Conservation (phyloP, 1,284 basidiomycete genomes). For the Lentinula novae-zelandiae region DNA sequence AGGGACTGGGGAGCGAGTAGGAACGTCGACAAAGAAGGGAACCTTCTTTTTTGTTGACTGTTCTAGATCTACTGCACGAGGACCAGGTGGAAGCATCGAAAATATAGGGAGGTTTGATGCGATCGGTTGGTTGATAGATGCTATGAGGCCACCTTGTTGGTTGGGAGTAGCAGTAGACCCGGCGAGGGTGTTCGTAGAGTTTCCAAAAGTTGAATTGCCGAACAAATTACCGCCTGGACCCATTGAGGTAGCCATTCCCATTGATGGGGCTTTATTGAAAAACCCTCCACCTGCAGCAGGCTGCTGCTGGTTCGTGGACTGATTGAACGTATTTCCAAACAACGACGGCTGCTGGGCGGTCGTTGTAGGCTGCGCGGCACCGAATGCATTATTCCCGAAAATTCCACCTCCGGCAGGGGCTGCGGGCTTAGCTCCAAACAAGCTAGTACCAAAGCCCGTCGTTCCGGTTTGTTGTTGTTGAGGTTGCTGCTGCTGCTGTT, state of each 20-base stretch:
- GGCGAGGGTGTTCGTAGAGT: constrained; percentile 32
- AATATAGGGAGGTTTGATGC: constrained; percentile 79
- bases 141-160: constrained; percentile 61
- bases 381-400: constrained; percentile 35
- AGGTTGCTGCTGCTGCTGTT: constrained; percentile 25
- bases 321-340: constrained; percentile 33
- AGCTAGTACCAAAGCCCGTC: constrained; percentile 12
- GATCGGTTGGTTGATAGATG: constrained; percentile 90
- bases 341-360: constrained; percentile 13
- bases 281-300: constrained; percentile 32
- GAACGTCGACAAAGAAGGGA: constrained; percentile 66
- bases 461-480: constrained; percentile 21
- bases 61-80: constrained; percentile 57
- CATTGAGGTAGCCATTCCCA: constrained; percentile 33
- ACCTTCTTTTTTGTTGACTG: constrained; percentile 68
- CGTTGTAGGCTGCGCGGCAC: constrained; percentile 26
- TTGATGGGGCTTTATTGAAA: constrained; percentile 37
- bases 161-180: constrained; percentile 35
- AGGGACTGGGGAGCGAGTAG: constrained; percentile 61
- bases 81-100: constrained; percentile 67
- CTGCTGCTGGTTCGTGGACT: constrained; percentile 21
- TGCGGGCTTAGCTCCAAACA: constrained; percentile 22
- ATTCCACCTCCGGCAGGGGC: constrained; percentile 27
- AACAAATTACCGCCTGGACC: constrained; percentile 39
- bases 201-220: constrained; percentile 41